Percentiles rank a stretch among this genome's conserved stretches.
phyloP scores from a whole-genome alignment of 2,329 filamentous ascomycete genomes.

The Exophiala sp. region DNA sequence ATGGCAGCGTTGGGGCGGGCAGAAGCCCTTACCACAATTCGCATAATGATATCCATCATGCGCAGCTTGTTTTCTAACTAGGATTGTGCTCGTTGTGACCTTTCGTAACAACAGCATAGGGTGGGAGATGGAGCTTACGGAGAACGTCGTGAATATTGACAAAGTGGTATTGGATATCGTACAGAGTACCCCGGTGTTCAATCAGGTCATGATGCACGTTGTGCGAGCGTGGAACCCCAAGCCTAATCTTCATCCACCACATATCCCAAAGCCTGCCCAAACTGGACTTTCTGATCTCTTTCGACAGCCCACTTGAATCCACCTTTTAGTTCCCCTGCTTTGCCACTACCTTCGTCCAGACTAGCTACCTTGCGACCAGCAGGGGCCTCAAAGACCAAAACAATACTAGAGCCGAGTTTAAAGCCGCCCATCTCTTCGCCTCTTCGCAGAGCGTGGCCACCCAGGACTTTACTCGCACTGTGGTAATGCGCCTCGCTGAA shows the following conservation, averaged over 20 bases:
- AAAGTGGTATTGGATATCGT: not conserved
- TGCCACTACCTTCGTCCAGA: slow-evolving; percentile 58
- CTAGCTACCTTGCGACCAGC: slow-evolving; percentile 56
- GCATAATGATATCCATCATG: not conserved
- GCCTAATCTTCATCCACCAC: slow-evolving; percentile 54
- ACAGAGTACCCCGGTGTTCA: no score
- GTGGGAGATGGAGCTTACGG: no score
- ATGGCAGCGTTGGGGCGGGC: slow-evolving; percentile 2
- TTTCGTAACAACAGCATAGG: no score
- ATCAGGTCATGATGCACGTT: no score
- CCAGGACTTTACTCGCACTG: slow-evolving; percentile 70
- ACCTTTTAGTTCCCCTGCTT: slow-evolving; percentile 51
- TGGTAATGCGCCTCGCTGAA: slow-evolving; percentile 90
- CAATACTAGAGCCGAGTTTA: slow-evolving; percentile 89
- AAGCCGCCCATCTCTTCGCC: slow-evolving; percentile 99
- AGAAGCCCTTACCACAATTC: slow-evolving; percentile 1
- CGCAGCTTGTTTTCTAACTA: no score
- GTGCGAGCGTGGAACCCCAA: no score
- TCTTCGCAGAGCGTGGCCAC: slow-evolving; percentile 75
- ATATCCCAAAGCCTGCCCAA: slow-evolving; percentile 80
- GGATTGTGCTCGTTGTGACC: no score
- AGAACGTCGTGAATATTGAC: not conserved
- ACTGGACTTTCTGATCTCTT: slow-evolving; percentile 81
- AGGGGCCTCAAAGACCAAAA: slow-evolving; percentile 94
- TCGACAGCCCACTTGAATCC: slow-evolving; percentile 86